phyloP scores from a whole-genome alignment of 768 basidiomycete genomes.

The Amanita polypyramis region DNA sequence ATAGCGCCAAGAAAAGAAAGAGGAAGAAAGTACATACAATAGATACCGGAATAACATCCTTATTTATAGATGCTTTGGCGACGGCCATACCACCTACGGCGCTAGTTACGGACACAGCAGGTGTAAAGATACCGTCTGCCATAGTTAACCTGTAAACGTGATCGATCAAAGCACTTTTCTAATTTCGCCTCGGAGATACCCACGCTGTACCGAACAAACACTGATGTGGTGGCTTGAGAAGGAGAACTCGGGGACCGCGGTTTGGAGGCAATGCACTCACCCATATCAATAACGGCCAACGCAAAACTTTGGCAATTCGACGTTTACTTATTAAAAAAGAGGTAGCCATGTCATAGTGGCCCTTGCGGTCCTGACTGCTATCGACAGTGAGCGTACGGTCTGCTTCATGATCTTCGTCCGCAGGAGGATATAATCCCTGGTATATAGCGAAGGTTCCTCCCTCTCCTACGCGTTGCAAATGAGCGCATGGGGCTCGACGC shows the following conservation, averaged over 20 bases:
- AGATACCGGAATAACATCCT: slow-evolving; percentile 46
- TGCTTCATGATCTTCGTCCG: slow-evolving; percentile 31
- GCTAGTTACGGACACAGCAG: slow-evolving; percentile 59
- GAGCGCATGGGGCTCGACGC: background rate
- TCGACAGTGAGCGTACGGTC: slow-evolving; percentile 47
- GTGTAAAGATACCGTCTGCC: slow-evolving; percentile 60
- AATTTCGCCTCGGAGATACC: slow-evolving; percentile 5
- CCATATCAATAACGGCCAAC: slow-evolving; percentile 47
- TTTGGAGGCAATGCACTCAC: slow-evolving; percentile 21
- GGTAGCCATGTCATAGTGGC: slow-evolving; percentile 6
- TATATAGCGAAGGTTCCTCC: slow-evolving; percentile 59
- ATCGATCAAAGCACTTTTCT: background rate
- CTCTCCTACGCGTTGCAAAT: slow-evolving; percentile 32
- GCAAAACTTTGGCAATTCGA: slow-evolving; percentile 21
- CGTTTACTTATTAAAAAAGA: slow-evolving; percentile 9
- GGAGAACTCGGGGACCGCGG: background rate
- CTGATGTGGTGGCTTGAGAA: slow-evolving; percentile 17
- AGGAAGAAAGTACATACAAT: slow-evolving; percentile 26
- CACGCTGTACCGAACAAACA: slow-evolving; percentile 50
- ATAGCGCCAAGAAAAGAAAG: background rate
- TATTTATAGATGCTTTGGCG: slow-evolving; percentile 36
- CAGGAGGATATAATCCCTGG: slow-evolving; percentile 49
- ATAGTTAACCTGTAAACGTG: slow-evolving; percentile 37
- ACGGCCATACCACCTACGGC: slow-evolving; percentile 63
- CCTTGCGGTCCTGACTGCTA: slow-evolving; percentile 15